A percentile compares a stretch with the other conserved stretches of the same genome.
phyloP scores from a whole-genome alignment of 805 yeast species.

The Teunomyces panamensis region DNA sequence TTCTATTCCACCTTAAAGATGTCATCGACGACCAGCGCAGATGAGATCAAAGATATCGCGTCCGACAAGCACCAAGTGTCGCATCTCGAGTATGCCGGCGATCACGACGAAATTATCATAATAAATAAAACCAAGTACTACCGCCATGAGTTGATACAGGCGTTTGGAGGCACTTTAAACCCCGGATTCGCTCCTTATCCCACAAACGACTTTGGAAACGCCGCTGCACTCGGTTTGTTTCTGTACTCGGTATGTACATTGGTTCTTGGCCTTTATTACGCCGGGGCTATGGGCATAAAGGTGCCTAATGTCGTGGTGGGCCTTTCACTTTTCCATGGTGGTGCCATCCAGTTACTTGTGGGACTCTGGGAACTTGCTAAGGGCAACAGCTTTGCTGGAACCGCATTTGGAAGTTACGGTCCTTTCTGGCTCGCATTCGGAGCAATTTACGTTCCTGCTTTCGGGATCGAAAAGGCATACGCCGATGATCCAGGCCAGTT shows the following conservation, averaged over 20 bases:
- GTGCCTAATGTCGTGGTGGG: conserved; percentile 44
- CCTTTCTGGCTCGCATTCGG: conserved; percentile 55
- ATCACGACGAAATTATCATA: conserved; percentile 40
- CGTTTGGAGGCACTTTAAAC: conserved; percentile 59
- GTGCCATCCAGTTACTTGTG: conserved; percentile 46
- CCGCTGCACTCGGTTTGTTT: conserved; percentile 54
- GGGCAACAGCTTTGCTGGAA: conserved; percentile 56
- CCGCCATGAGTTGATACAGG: conserved; percentile 55
- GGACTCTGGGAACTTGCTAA: conserved; percentile 50
- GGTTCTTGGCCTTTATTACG: conserved; percentile 44
- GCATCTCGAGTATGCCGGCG: conserved; percentile 20
- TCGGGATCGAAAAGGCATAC: conserved; percentile 52
- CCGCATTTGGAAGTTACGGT: conserved; percentile 52
- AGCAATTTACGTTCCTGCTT: conserved; percentile 50
- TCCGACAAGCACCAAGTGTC: conserved; percentile 1
- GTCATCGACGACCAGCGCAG: conserved; percentile 1
- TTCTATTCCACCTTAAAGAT: neutral
- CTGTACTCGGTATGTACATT: conserved; percentile 48
- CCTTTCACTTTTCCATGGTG: conserved; percentile 48
- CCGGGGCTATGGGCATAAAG: conserved; percentile 46
- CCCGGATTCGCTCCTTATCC: conserved; percentile 47
- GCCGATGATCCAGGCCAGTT: conserved; percentile 38
- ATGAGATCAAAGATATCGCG: neutral
- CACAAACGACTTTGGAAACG: conserved; percentile 46
- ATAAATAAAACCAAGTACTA: conserved; percentile 44